Evolutionary conservation across 805 yeast species (phyloP), one percentile per base, ranked within the genome.

Genomic region (Saturnispora quitensis): DNA sequence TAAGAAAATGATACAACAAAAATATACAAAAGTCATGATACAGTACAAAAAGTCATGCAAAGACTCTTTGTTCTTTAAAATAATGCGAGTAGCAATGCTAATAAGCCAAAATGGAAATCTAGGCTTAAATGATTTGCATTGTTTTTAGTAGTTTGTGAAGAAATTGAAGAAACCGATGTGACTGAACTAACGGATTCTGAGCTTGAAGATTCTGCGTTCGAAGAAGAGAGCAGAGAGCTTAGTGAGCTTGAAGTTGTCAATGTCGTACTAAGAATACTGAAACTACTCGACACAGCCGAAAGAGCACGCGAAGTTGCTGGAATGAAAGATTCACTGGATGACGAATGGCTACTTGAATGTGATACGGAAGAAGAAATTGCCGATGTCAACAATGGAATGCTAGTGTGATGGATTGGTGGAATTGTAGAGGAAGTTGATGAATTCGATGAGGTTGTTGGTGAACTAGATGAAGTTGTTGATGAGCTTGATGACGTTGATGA

Each of bases 71-170:
- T 4, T 5, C 5, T 5, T 22, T 48, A 55, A 35, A 55, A 13
- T 17, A 55, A 45, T 50, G 57, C 52, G 45, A 54, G 3, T 12
- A 55, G 13, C 6, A 49, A 38, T 25, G 51, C 40, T 17, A 50
- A 36, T 10, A 52, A 18, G 10, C 43, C 48, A 20, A 43, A 9
- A 5, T 34, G 35, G 34, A 47, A 46, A 6, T 52, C 46, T 20
- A 40, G n/a, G 7, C 36, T 17, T 22, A 54, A 43, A 44, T 46
- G 53, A 49, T 15, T 35, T 9, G 50, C 58, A 27, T 36, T 50
- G 22, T 54, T 51, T 27, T 38, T 50, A 10, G 52, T 50, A 22
- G 34, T 40, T 2, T 40, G 45, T 6, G 54, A 40, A 9, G 54
- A 45, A 20, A 52, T 52, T 10, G 52, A 47, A 12, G 52, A 50